phyloP scores from a whole-genome alignment of 192 early-diverging fungal genomes.

The Haplosporangium gracile region DNA sequence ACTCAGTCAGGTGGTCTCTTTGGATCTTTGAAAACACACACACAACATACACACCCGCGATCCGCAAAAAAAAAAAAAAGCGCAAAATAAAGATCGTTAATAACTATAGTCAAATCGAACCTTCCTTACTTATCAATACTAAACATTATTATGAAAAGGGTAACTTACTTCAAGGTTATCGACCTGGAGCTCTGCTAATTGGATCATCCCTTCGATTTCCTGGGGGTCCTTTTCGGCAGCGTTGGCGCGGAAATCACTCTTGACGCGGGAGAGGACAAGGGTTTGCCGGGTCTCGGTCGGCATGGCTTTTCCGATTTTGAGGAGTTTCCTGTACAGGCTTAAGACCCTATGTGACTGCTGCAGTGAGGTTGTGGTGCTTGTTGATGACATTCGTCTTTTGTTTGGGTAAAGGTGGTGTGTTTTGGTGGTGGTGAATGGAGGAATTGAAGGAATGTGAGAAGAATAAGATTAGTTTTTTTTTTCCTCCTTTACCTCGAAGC shows the following conservation, averaged over 20 bases:
- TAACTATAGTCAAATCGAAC: not conserved
- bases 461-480: not conserved
- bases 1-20: slow-evolving; percentile 44
- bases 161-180: slow-evolving; percentile 46
- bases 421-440: not conserved
- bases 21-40: slow-evolving; percentile 28
- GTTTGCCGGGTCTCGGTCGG: slow-evolving; percentile 47
- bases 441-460: not conserved
- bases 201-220: slow-evolving; percentile 48
- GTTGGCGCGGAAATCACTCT: slow-evolving; percentile 43
- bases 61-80: not conserved
- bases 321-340: slow-evolving; percentile 28
- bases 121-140: not conserved
- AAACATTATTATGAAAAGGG: not conserved
- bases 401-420: not conserved
- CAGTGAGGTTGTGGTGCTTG: not conserved
- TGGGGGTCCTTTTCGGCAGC: slow-evolving; percentile 34
- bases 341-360: slow-evolving; percentile 33
- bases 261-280: slow-evolving; percentile 47
- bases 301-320: slow-evolving; percentile 52
- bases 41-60: too few species aligned
- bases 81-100: too few species aligned
- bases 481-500: too few species aligned
- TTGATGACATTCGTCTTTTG: slow-evolving; percentile 9
- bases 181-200: slow-evolving; percentile 49